Evolutionary conservation across 495 filamentous ascomycete genomes (phyloP).

Genomic region (Xylaria sp.): DNA sequence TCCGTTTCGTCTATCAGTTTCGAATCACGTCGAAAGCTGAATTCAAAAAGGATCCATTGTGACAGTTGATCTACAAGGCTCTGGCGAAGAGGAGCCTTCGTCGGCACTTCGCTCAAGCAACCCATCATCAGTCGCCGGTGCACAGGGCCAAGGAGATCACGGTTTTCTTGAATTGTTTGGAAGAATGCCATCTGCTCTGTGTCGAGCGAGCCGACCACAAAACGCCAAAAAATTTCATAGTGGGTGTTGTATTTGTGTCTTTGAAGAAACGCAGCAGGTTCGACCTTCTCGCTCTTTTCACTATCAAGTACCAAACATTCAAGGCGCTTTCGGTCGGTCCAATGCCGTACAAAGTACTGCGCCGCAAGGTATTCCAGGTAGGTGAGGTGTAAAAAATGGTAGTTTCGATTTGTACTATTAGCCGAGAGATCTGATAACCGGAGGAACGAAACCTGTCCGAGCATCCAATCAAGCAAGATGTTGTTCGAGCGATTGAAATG

Average conservation of each 20-base stretch:
- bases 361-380: constrained; percentile 54
- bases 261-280: constrained; percentile 40
- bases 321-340: constrained; percentile 36
- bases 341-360: constrained; percentile 51
- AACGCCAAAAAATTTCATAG: constrained; percentile 55
- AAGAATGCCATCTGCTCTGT: constrained; percentile 41
- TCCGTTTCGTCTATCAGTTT: not conserved
- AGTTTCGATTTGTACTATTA: constrained; percentile 32
- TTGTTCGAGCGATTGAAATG: constrained; percentile 16
- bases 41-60: not conserved
- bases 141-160: constrained; percentile 46
- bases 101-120: constrained; percentile 32
- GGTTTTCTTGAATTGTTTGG: constrained; percentile 44
- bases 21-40: not conserved
- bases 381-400: constrained; percentile 54
- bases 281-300: not conserved
- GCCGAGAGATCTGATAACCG: constrained; percentile 37
- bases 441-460: constrained; percentile 45
- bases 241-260: constrained; percentile 48
- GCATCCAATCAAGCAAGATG: constrained; percentile 25
- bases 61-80: constrained; percentile 9
- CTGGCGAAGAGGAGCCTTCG: not conserved
- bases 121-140: constrained; percentile 52
- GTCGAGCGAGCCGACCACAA: constrained; percentile 51
- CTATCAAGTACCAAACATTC: constrained; percentile 30